Conservation (phyloP, 768 basidiomycete genomes). For the Auriscalpium vulgare region DNA sequence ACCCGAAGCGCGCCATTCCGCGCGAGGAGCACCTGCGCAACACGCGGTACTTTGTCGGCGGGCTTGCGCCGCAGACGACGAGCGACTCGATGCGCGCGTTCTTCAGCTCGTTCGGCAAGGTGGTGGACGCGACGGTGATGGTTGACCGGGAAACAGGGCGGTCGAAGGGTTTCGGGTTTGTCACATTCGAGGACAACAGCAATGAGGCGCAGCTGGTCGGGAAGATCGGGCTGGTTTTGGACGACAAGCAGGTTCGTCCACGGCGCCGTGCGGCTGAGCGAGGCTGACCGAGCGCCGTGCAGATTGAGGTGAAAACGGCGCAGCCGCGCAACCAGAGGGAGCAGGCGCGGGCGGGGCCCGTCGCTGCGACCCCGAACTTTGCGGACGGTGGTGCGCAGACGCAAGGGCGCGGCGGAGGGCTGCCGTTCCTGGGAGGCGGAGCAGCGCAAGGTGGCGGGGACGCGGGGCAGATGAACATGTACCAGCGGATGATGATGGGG, state of each 20-base stretch:
- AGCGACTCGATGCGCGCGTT: conserved; percentile 90
- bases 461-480: conserved; percentile 29
- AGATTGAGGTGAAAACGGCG: conserved; percentile 98
- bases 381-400: neutral
- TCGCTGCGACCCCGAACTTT: too few relatives aligned
- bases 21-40: conserved; percentile 90
- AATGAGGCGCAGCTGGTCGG: conserved; percentile 87
- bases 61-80: conserved; percentile 85
- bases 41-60: conserved; percentile 94
- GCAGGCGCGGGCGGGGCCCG: conserved; percentile 31
- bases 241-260: conserved; percentile 77
- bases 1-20: conserved; percentile 98
- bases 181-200: conserved; percentile 89
- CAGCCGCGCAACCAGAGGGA: conserved; percentile 84
- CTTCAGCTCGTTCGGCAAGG: conserved; percentile 90
- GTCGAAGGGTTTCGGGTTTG: conserved; percentile 97
- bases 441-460: conserved; percentile 21
- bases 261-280: neutral
- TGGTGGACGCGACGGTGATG: conserved; percentile 98
- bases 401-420: conserved; percentile 12
- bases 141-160: conserved; percentile 91
- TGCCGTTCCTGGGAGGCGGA: conserved; percentile 31
- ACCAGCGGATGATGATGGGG: conserved; percentile 65
- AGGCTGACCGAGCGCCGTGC: neutral
- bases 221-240: conserved; percentile 69